Percentiles rank a stretch among this genome's conserved stretches.
These are phyloP conservation scores for Massarina eburnea DNA, from an alignment of 2,329 filamentous ascomycete genomes.

Conservation along the genomic window DNA sequence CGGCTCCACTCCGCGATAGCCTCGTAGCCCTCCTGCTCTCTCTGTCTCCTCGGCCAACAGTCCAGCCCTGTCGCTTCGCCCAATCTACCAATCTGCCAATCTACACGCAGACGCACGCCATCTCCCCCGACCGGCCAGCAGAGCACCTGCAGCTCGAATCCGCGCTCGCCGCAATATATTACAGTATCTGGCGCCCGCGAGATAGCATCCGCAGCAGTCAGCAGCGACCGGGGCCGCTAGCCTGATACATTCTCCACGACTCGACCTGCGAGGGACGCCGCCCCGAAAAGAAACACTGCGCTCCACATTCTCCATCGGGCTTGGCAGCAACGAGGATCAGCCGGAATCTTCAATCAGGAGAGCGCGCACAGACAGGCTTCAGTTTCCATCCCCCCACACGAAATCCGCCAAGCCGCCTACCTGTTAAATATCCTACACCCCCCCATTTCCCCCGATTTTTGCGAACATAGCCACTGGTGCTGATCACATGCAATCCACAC, in stretches of 20 bases:
- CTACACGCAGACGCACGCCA: constrained; percentile 20
- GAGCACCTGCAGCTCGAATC: background rate
- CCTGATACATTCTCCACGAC: constrained; percentile 27
- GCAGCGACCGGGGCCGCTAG: constrained; percentile 21
- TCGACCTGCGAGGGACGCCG: constrained; percentile 20
- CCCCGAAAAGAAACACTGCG: constrained; percentile 23
- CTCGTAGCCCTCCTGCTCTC: background rate
- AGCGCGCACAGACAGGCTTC: constrained; percentile 27
- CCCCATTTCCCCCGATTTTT: constrained; percentile 39
- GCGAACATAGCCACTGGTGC: constrained; percentile 24
- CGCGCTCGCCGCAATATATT: constrained; percentile 5
- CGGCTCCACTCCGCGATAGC: constrained; percentile 1
- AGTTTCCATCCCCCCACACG: constrained; percentile 25
- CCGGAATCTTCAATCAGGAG: no score
- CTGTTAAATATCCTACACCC: constrained; percentile 41
- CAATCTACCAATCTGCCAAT: background rate
- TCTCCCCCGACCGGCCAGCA: constrained; percentile 7
- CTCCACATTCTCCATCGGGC: constrained; percentile 15
- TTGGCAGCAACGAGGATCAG: constrained; percentile 28
- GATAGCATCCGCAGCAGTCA: no score
- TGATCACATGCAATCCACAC: constrained; percentile 44
- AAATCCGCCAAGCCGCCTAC: constrained; percentile 22
- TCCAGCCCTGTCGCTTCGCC: constrained; percentile 10
- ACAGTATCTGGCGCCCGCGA: no score
- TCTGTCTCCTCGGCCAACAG: constrained; percentile 2